phyloP scores from a whole-genome alignment of 257 asterid species.

The Parsonsia alboflavescens region DNA sequence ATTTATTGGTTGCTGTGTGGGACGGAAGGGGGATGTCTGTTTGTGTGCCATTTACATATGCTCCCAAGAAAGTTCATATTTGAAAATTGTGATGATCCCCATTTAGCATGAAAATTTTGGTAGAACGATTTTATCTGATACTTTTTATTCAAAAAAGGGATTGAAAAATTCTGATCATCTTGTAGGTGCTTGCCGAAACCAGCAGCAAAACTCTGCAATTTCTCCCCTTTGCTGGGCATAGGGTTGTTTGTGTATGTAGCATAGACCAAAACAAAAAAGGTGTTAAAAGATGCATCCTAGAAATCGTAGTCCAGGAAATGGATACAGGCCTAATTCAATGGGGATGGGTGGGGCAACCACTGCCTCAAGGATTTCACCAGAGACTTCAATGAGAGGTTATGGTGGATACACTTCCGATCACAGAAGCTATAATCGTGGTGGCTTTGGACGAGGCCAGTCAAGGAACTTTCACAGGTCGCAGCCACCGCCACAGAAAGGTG shows the following conservation, averaged over 20 bases:
- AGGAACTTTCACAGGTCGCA: constrained; percentile 51
- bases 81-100: background rate
- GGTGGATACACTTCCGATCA: constrained; percentile 52
- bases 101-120: background rate
- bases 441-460: constrained; percentile 62
- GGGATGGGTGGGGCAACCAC: constrained; percentile 55
- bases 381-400: constrained; percentile 59
- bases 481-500: constrained; percentile 40
- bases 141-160: background rate
- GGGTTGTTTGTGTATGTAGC: background rate
- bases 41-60: background rate
- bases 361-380: constrained; percentile 62
- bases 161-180: background rate
- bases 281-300: constrained; percentile 55
- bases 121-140: background rate
- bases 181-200: constrained; percentile 14
- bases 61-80: background rate
- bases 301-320: constrained; percentile 69
- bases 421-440: constrained; percentile 56
- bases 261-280: background rate
- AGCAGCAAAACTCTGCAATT: background rate
- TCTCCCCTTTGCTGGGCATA: background rate
- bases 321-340: constrained; percentile 58
- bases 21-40: background rate
- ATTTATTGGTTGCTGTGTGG: background rate